Conservation (phyloP, 2,329 filamentous ascomycete genomes). For the Aspergillus sergii region DNA sequence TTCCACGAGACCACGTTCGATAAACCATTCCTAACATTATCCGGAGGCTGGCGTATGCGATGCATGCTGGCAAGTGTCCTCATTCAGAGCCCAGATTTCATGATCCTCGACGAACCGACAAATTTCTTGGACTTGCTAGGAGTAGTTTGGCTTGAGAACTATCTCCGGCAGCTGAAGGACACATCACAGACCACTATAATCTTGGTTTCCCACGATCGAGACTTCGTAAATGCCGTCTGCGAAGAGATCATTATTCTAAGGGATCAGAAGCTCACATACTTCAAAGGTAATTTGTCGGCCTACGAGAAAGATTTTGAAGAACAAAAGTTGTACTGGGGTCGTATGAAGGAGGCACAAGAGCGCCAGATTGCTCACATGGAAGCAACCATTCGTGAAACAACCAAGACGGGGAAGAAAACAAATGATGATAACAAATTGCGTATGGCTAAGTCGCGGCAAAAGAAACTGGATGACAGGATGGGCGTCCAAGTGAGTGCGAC, state of each 20-base stretch:
- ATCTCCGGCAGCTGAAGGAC: constrained; percentile 63
- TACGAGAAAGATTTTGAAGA: constrained; percentile 70
- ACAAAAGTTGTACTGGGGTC: constrained; percentile 66
- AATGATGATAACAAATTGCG: constrained; percentile 84
- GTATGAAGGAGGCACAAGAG: constrained; percentile 81
- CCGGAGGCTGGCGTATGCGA: constrained; percentile 77
- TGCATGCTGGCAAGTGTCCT: constrained; percentile 66
- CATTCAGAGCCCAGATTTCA: constrained; percentile 72
- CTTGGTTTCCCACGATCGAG: constrained; percentile 81
- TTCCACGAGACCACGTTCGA: constrained; percentile 66
- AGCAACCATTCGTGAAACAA: constrained; percentile 72
- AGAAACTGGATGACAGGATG: constrained; percentile 80
- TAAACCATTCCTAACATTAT: constrained; percentile 66
- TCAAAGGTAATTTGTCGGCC: constrained; percentile 71
- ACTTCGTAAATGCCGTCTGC: constrained; percentile 76
- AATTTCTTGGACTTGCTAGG: constrained; percentile 83
- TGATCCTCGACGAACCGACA: constrained; percentile 84
- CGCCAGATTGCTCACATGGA: constrained; percentile 80
- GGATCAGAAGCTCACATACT: constrained; percentile 71
- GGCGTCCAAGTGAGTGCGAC: constrained; percentile 72
- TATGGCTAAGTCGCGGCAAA: constrained; percentile 82
- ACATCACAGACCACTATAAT: constrained; percentile 65
- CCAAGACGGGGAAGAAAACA: constrained; percentile 73
- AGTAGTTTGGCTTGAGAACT: constrained; percentile 81
- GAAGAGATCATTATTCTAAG: constrained; percentile 75